phyloP scores from a whole-genome alignment of 1,284 basidiomycete genomes.

The Tremellales sp. region DNA sequence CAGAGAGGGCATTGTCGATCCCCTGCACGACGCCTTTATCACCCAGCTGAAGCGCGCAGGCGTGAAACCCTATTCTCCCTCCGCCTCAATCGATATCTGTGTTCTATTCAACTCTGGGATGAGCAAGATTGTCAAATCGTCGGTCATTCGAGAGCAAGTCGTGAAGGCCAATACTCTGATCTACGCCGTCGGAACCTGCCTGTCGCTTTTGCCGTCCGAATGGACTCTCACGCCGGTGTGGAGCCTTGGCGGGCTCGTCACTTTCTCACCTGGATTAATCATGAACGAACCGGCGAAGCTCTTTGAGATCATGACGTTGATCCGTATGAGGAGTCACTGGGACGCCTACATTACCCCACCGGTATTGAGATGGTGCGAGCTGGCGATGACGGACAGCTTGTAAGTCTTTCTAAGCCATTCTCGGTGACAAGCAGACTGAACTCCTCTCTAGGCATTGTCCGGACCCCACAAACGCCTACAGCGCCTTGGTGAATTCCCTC shows the following conservation, averaged over 20 bases:
- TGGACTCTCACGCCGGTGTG: conserved; percentile 23
- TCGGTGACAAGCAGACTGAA: too few species aligned
- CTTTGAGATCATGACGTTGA: conserved; percentile 22
- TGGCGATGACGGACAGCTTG: conserved; percentile 15
- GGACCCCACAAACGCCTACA: conserved; percentile 20
- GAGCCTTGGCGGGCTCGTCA: conserved; percentile 32
- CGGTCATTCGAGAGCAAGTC: conserved; percentile 4
- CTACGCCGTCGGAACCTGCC: conserved; percentile 18
- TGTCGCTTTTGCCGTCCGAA: conserved; percentile 12
- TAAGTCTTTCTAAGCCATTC: too few species aligned
- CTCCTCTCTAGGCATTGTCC: conserved; percentile 26
- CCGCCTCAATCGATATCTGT: conserved; percentile 7
- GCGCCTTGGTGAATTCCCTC: conserved; percentile 19
- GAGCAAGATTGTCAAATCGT: conserved; percentile 3
- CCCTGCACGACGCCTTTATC: neutral
- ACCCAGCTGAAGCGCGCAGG: neutral
- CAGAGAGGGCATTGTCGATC: conserved; percentile 3
- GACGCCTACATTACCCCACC: conserved; percentile 34
- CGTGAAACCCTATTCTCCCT: neutral
- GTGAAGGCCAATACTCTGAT: conserved; percentile 10
- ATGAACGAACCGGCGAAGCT: conserved; percentile 24
- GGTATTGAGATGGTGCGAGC: conserved; percentile 25
- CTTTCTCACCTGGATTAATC: conserved; percentile 35
- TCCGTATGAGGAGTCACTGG: conserved; percentile 23
- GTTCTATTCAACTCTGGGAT: conserved; percentile 16